Conservation (phyloP, 257 asterid species). For the Knoxia roxburghii region DNA sequence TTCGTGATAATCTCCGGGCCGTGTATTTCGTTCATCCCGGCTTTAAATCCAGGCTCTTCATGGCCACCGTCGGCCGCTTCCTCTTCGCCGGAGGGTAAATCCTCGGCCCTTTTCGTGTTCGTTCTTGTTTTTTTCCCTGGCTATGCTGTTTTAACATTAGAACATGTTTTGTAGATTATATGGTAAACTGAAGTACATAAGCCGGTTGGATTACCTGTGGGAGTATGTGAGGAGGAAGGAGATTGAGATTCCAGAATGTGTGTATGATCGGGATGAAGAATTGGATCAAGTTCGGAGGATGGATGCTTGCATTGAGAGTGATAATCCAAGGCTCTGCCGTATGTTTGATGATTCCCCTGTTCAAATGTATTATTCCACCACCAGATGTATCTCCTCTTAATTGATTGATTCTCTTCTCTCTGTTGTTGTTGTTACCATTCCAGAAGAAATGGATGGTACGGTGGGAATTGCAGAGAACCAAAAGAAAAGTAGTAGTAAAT, state of each 20-base stretch:
- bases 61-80: constrained; percentile 80
- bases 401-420: constrained; percentile 4
- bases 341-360: constrained; percentile 37
- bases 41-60: constrained; percentile 70
- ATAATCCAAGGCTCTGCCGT: constrained; percentile 52
- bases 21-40: constrained; percentile 82
- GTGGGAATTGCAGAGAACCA: no score
- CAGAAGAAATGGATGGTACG: no score
- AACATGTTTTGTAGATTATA: constrained; percentile 40
- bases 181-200: constrained; percentile 62
- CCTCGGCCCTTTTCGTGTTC: not conserved
- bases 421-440: no score
- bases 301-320: constrained; percentile 86
- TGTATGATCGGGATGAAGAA: constrained; percentile 74
- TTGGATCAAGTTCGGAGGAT: constrained; percentile 55
- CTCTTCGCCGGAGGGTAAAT: constrained; percentile 55
- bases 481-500: no score
- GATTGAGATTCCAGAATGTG: constrained; percentile 75
- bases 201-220: constrained; percentile 69
- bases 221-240: constrained; percentile 59
- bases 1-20: constrained; percentile 45
- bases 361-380: constrained; percentile 61
- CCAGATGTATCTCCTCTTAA: constrained; percentile 57
- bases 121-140: not conserved
- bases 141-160: not conserved